Percentiles rank a stretch among this genome's conserved stretches.
Conservation (phyloP, 495 filamentous ascomycete species). For the Amphirosellinia nigrospora region DNA sequence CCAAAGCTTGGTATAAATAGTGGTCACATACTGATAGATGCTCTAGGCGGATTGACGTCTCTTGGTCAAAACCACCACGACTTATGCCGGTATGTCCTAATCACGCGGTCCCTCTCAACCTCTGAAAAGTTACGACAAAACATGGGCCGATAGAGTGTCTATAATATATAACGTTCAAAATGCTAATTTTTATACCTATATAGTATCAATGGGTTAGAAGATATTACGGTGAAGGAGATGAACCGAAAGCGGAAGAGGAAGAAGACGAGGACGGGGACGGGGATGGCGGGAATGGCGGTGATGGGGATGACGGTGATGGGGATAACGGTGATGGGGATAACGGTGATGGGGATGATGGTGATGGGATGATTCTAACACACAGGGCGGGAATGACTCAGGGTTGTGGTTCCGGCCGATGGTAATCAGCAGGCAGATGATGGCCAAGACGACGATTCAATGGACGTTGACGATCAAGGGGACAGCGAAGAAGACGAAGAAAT, state of each 20-base stretch:
- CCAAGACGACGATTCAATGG: background rate
- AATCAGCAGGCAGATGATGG: background rate
- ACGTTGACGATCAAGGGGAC: background rate
- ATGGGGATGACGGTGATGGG: background rate
- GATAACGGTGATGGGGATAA: background rate
- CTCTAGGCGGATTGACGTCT: slow-evolving; percentile 5
- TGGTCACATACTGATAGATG: background rate
- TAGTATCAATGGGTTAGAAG: background rate
- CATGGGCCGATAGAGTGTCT: background rate
- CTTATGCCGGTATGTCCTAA: slow-evolving; percentile 12
- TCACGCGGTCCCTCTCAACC: background rate
- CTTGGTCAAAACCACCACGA: slow-evolving; percentile 9
- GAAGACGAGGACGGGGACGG: background rate
- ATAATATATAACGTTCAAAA: background rate
- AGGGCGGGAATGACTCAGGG: no score
- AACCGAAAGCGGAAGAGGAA: background rate
- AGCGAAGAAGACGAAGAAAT: background rate
- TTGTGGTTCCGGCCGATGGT: no score
- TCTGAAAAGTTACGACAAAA: background rate
- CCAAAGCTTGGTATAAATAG: no score
- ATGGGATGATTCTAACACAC: no score
- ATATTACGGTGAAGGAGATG: background rate
- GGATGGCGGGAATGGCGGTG: background rate
- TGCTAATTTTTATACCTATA: background rate
- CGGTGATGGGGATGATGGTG: background rate